Percentiles rank a stretch among this genome's conserved stretches.
These are phyloP conservation scores for Globisporangium nodosum DNA, from an alignment of 352 stramenopile species.

Conservation along the genomic window DNA sequence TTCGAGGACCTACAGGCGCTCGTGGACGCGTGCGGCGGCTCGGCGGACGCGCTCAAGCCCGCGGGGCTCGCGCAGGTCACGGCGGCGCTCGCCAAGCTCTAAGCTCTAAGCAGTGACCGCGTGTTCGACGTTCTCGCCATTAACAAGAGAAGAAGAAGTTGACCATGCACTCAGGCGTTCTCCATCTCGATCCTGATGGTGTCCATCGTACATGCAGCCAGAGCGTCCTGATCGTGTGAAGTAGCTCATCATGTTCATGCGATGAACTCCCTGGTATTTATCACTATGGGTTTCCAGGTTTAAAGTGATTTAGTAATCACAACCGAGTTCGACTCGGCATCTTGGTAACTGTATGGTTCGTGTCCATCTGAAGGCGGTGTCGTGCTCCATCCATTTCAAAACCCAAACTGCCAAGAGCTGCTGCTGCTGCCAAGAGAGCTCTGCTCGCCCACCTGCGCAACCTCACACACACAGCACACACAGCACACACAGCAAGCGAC, in stretches of 20 bases:
- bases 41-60: conserved; percentile 43
- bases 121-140: too few relatives aligned
- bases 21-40: conserved; percentile 50
- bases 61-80: conserved; percentile 50
- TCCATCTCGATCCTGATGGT: too few relatives aligned
- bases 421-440: neutral
- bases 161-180: too few relatives aligned
- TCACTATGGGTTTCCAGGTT: too few relatives aligned
- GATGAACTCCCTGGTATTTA: too few relatives aligned
- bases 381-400: conserved; percentile 8
- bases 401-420: neutral
- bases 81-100: conserved; percentile 42
- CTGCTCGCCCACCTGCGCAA: neutral
- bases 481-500: neutral
- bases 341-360: too few relatives aligned
- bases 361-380: neutral
- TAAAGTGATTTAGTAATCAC: neutral
- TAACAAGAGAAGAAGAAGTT: too few relatives aligned
- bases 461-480: neutral
- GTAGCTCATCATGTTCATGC: too few relatives aligned
- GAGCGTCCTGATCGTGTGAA: too few relatives aligned
- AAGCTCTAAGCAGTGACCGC: conserved; percentile 1
- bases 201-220: too few relatives aligned
- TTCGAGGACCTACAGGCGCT: conserved; percentile 68
- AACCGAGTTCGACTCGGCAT: too few relatives aligned